These are phyloP conservation scores for Symbiodinium natans DNA, from an alignment of 73 alveolate genomes.

Conservation along the genomic window DNA sequence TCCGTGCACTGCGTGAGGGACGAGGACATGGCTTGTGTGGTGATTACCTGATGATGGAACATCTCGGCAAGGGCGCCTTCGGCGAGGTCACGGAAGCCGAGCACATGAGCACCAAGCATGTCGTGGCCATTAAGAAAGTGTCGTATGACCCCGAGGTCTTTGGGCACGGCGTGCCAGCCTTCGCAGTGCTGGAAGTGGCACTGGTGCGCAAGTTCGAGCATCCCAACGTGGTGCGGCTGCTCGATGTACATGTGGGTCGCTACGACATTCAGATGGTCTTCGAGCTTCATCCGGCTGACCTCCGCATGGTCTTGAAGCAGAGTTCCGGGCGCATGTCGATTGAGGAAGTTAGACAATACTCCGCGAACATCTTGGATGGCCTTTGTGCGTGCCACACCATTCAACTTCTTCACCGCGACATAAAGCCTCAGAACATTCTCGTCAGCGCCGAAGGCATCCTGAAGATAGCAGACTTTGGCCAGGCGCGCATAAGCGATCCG, in stretches of 20 bases:
- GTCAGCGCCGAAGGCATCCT: conserved; percentile 94
- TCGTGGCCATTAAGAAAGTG: background rate
- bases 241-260: background rate
- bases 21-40: background rate
- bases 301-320: background rate
- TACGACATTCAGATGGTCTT: conserved; percentile 19
- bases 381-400: background rate
- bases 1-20: background rate
- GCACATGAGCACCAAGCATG: background rate
- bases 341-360: background rate
- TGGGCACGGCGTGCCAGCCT: conserved; percentile 10
- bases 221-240: background rate
- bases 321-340: background rate
- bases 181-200: conserved; percentile 20
- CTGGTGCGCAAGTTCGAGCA: conserved; percentile 21
- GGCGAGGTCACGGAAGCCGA: conserved; percentile 27
- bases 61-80: conserved; percentile 37
- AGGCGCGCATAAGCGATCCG: conserved; percentile 89
- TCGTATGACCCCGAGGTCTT: conserved; percentile 6
- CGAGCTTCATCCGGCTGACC: background rate
- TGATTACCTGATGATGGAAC: conserved; percentile 4
- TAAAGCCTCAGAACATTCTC: conserved; percentile 77
- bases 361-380: background rate
- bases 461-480: conserved; percentile 95
- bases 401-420: background rate